Conservation (phyloP, 106 monocot species). For the Platanthera zijinensis region DNA sequence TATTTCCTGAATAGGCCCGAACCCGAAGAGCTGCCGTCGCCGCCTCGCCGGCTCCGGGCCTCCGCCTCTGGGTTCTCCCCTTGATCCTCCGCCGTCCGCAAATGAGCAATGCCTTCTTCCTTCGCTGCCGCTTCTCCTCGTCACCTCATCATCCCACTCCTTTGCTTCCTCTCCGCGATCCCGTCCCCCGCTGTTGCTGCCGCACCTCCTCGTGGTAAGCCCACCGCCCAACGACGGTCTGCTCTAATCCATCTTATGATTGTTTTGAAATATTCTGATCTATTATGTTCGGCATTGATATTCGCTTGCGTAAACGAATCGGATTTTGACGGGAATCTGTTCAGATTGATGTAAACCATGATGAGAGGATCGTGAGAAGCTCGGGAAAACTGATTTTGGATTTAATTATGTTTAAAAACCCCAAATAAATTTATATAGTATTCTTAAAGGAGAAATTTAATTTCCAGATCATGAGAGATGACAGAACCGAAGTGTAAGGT, state of each 20-base stretch:
- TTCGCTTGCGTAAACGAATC: not conserved
- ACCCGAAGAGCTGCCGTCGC: not conserved
- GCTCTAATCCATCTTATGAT: too few relatives aligned
- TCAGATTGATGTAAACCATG: not conserved
- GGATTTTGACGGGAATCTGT: not conserved
- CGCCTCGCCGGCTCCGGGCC: constrained; percentile 5
- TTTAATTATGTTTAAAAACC: not conserved
- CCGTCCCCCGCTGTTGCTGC: not conserved
- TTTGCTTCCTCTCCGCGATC: not conserved
- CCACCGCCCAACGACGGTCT: too few relatives aligned
- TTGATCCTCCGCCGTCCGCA: constrained; percentile 1
- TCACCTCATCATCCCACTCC: not conserved
- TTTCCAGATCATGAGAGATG: not conserved
- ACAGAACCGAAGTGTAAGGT: not conserved
- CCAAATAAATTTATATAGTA: not conserved
- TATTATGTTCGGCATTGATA: not conserved
- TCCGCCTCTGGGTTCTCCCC: not conserved
- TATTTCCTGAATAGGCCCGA: not conserved
- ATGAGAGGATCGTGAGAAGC: not conserved
- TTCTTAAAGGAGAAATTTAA: not conserved
- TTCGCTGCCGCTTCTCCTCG: not conserved
- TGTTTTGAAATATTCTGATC: not conserved
- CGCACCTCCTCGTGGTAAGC: constrained; percentile 13
- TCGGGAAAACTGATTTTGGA: not conserved
- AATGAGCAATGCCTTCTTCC: constrained; percentile 1